Conservation (phyloP, 2,329 filamentous ascomycete genomes). For the Cadophora malorum region DNA sequence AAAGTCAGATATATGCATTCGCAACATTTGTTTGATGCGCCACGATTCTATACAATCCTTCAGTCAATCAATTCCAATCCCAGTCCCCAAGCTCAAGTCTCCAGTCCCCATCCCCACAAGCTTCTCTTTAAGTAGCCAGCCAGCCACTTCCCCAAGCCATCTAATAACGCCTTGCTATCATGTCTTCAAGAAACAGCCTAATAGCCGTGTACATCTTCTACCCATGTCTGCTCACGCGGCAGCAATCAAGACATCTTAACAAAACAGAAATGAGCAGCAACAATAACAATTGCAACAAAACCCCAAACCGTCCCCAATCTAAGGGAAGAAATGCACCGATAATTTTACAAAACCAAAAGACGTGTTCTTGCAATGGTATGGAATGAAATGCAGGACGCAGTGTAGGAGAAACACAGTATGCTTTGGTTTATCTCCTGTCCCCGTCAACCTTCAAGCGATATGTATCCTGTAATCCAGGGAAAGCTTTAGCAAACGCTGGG, state of each 20-base stretch:
- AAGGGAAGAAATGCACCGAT: not conserved
- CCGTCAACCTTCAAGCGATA: slow-evolving; percentile 45
- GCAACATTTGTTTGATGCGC: not conserved
- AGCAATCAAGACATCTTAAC: not conserved
- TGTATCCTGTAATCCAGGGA: slow-evolving; percentile 61
- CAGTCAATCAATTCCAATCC: not conserved
- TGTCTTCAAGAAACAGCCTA: not conserved
- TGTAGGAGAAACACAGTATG: not conserved
- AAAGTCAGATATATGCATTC: not conserved
- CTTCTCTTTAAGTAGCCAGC: not conserved
- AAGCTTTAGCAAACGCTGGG: slow-evolving; percentile 67
- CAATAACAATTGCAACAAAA: not conserved
- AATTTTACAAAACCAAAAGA: slow-evolving; percentile 2
- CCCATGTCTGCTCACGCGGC: slow-evolving; percentile 1
- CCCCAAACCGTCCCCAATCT: not conserved
- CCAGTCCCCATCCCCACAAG: not conserved
- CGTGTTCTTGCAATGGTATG: not conserved
- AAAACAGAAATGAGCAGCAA: not conserved
- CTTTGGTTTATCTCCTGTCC: slow-evolving; percentile 30
- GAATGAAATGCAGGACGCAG: not conserved
- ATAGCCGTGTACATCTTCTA: slow-evolving; percentile 6
- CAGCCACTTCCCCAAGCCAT: slow-evolving; percentile 6
- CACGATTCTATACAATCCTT: not conserved
- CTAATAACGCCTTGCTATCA: slow-evolving; percentile 18
- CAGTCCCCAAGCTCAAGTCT: not conserved